Conservation (phyloP, 768 basidiomycete species). For the Pholiota conissans region DNA sequence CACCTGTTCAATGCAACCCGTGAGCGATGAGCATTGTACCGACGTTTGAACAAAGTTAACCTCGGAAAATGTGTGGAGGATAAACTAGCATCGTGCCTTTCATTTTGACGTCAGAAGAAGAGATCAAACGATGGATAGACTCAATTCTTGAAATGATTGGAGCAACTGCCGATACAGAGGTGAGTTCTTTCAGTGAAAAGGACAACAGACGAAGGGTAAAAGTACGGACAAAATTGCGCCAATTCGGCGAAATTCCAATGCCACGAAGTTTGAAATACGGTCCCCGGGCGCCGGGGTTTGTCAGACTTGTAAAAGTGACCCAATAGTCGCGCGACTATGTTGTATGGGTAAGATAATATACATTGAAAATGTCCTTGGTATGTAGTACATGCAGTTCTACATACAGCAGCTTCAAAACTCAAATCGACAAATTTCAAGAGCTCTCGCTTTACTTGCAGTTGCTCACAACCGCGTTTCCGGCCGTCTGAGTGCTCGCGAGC, state of each 20-base stretch:
- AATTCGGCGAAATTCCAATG: not conserved
- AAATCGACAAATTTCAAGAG: too few relatives aligned
- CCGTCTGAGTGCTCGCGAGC: not conserved
- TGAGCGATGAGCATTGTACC: not conserved
- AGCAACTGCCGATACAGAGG: not conserved
- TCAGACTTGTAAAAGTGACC: too few relatives aligned
- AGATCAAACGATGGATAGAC: not conserved
- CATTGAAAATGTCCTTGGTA: too few relatives aligned
- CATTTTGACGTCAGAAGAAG: not conserved
- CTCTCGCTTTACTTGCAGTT: slow-evolving; percentile 1
- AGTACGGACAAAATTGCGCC: not conserved
- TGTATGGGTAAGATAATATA: too few relatives aligned
- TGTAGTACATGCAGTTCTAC: too few relatives aligned
- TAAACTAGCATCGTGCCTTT: not conserved
- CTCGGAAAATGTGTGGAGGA: not conserved
- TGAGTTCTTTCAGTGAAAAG: too few relatives aligned
- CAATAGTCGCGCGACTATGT: too few relatives aligned
- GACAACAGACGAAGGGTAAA: too few relatives aligned
- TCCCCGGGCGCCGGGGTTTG: not conserved
- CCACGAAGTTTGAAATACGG: not conserved
- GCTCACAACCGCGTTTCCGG: slow-evolving; percentile 1
- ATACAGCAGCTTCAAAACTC: too few relatives aligned
- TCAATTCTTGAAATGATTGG: not conserved
- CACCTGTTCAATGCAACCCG: not conserved
- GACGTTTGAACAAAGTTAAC: not conserved